These are phyloP conservation scores for Tardiomyces digboiensis DNA, from an alignment of 1,139 yeast species.

Conservation along the genomic window DNA sequence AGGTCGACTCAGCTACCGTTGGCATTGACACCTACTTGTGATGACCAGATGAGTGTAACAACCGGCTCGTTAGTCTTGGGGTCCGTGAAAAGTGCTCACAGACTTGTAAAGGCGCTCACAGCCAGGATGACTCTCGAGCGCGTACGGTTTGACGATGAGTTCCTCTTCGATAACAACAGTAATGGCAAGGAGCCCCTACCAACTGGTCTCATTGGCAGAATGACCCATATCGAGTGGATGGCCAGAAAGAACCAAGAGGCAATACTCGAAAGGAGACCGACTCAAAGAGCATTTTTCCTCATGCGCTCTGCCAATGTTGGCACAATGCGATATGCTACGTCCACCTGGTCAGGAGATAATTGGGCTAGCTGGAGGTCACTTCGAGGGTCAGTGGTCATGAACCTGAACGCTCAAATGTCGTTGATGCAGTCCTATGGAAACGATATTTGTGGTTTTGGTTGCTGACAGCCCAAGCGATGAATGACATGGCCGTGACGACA, in stretches of 20 bases:
- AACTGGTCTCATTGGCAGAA: background rate
- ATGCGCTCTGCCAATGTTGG: conserved; percentile 5
- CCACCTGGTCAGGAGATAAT: conserved; percentile 6
- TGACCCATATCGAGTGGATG: conserved; percentile 4
- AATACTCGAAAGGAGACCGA: conserved; percentile 2
- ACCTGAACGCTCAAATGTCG: conserved; percentile 5
- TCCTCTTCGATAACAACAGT: conserved; percentile 1
- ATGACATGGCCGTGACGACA: conserved; percentile 34
- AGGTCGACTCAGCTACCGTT: conserved; percentile 6
- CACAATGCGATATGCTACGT: conserved; percentile 4
- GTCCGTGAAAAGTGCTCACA: conserved; percentile 3
- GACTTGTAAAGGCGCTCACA: conserved; percentile 2
- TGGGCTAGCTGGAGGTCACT: conserved; percentile 3
- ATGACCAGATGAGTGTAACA: conserved; percentile 3
- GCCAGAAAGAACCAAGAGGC: conserved; percentile 4
- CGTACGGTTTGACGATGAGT: conserved; percentile 4
- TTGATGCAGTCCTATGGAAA: conserved; percentile 4
- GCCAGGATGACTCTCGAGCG: conserved; percentile 2
- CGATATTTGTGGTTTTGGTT: conserved; percentile 23
- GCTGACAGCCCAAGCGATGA: conserved; percentile 51
- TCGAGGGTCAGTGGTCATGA: conserved; percentile 5
- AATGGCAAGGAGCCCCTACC: background rate
- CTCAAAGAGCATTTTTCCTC: conserved; percentile 3
- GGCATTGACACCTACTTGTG: conserved; percentile 2
- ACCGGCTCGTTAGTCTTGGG: background rate